Evolutionary conservation across 2,329 filamentous ascomycete genomes (phyloP).

Genomic region (Aspergillus carbonarius): DNA sequence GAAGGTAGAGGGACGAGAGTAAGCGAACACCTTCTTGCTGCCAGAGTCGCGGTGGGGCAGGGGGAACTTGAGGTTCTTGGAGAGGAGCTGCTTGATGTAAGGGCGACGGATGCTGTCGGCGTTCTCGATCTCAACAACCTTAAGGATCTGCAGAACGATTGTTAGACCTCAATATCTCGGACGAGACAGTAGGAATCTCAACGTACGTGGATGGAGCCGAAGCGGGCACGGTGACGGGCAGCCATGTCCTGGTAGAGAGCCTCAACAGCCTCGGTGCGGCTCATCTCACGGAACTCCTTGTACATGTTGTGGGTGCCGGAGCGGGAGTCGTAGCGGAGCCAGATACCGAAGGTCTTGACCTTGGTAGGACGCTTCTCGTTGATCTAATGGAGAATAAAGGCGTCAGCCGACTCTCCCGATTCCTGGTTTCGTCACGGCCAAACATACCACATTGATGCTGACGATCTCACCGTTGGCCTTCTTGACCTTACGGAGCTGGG

Average conservation of each 20-base stretch:
- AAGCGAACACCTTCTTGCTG: constrained; percentile 87
- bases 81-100: constrained; percentile 98
- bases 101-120: constrained; percentile 91
- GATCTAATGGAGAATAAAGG: constrained; percentile 61
- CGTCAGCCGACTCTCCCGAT: constrained; percentile 17
- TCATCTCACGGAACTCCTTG: constrained; percentile 99
- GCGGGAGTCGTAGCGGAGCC: constrained; percentile 99
- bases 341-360: constrained; percentile 99
- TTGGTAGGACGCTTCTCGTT: constrained; percentile 98
- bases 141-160: constrained; percentile 71
- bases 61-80: constrained; percentile 96
- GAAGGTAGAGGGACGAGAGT: constrained; percentile 94
- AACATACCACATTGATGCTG: constrained; percentile 86
- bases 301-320: constrained; percentile 99
- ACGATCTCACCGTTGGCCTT: constrained; percentile 99
- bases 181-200: background rate
- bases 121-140: constrained; percentile 97
- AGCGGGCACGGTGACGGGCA: constrained; percentile 95
- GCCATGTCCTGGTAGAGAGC: constrained; percentile 99
- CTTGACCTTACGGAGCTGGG: constrained; percentile 99
- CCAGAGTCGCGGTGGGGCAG: constrained; percentile 94
- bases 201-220: constrained; percentile 97
- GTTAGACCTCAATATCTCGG: constrained; percentile 6
- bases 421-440: background rate
- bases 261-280: constrained; percentile 91